These are phyloP conservation scores for Suillus paluster DNA, from an alignment of 768 basidiomycete genomes.

Conservation along the genomic window DNA sequence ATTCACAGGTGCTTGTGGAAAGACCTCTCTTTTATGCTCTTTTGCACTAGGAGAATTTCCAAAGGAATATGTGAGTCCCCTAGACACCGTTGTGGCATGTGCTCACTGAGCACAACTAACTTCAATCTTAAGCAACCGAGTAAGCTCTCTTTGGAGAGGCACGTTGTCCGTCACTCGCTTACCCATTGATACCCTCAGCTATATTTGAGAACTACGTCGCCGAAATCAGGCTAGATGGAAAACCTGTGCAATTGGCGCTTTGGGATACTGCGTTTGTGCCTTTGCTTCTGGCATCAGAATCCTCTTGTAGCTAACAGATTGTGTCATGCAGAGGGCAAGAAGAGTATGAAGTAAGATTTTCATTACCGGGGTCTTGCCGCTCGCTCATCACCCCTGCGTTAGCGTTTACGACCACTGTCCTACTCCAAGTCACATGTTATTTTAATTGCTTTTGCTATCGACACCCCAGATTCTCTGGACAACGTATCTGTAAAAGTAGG, in stretches of 20 bases:
- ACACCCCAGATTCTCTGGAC: conserved; percentile 95
- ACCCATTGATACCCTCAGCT: conserved; percentile 52
- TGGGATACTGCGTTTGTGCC: conserved; percentile 97
- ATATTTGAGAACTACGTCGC: conserved; percentile 99
- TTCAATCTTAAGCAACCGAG: conserved; percentile 48
- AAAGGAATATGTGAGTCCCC: conserved; percentile 86
- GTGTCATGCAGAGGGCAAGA: conserved; percentile 81
- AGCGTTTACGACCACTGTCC: conserved; percentile 94
- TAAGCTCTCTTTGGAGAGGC: conserved; percentile 27
- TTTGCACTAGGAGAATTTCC: conserved; percentile 96
- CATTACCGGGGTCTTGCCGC: background rate
- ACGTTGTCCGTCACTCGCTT: conserved; percentile 3
- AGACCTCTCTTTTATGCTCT: conserved; percentile 89
- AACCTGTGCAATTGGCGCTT: conserved; percentile 93
- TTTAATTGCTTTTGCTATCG: conserved; percentile 95
- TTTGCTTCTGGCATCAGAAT: conserved; percentile 6
- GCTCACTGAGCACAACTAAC: conserved; percentile 13
- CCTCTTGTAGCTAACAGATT: conserved; percentile 8
- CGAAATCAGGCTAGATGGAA: conserved; percentile 96
- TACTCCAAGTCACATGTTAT: conserved; percentile 99
- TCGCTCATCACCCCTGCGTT: conserved; percentile 15
- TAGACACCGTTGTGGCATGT: conserved; percentile 11
- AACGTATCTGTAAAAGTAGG: conserved; percentile 91
- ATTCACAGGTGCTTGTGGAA: conserved; percentile 88
- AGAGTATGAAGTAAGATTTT: conserved; percentile 84